Conservation (phyloP, 208 protist species). For the Leishmania mexicana region DNA sequence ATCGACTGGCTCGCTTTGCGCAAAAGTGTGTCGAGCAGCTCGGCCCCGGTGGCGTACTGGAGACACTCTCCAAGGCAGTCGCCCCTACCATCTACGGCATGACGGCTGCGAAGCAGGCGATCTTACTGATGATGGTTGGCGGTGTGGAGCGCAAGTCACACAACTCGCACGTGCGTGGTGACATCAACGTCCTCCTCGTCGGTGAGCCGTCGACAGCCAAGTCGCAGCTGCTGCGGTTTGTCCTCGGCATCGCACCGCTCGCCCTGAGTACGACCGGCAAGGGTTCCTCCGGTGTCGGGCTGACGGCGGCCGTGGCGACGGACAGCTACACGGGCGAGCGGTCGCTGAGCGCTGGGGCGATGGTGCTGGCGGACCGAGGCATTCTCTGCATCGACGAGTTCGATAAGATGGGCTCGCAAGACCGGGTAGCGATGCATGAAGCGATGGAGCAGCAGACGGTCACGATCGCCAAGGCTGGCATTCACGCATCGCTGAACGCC, state of each 20-base stretch:
- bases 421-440: conserved; percentile 98
- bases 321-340: conserved; percentile 98
- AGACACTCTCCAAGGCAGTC: conserved; percentile 88
- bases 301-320: conserved; percentile 98
- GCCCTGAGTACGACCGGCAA: conserved; percentile 98
- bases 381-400: conserved; percentile 99
- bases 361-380: conserved; percentile 99
- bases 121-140: conserved; percentile 97
- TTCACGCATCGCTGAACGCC: conserved; percentile 99
- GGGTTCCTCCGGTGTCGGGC: conserved; percentile 97
- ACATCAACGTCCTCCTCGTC: conserved; percentile 99
- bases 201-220: conserved; percentile 99
- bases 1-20: conserved; percentile 78
- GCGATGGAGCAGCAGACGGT: conserved; percentile 99
- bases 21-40: conserved; percentile 60
- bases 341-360: conserved; percentile 98
- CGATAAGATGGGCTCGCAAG: conserved; percentile 99
- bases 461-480: conserved; percentile 99
- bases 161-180: conserved; percentile 96
- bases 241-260: conserved; percentile 96
- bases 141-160: conserved; percentile 96
- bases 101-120: conserved; percentile 95
- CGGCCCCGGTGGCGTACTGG: conserved; percentile 77
- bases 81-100: conserved; percentile 99
- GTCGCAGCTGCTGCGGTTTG: conserved; percentile 99